Conservation (phyloP, 352 stramenopile genomes). For the Pythium periplocum region DNA sequence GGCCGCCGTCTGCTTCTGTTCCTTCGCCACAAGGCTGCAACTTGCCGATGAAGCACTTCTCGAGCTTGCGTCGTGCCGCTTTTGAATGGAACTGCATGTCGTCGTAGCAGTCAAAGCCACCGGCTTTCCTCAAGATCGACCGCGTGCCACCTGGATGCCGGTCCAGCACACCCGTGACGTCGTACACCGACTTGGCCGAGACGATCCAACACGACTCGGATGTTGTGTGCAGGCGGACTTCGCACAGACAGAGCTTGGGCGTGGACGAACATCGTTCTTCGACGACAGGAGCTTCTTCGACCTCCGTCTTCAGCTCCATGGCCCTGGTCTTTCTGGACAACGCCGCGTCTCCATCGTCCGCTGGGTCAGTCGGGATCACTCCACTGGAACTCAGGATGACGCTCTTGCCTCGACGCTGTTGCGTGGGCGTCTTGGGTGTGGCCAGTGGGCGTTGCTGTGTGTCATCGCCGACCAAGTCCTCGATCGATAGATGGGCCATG, state of each 20-base stretch:
- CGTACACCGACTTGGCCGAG: slow-evolving; percentile 81
- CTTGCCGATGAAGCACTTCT: slow-evolving; percentile 81
- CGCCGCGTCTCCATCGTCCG: neutral
- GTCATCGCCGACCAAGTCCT: slow-evolving; percentile 1
- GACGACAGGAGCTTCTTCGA: neutral
- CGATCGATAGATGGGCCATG: slow-evolving; percentile 10
- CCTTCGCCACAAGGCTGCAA: slow-evolving; percentile 55
- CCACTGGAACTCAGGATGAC: slow-evolving; percentile 2
- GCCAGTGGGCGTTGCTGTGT: no score
- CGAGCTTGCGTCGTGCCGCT: slow-evolving; percentile 61
- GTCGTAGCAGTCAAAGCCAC: slow-evolving; percentile 59
- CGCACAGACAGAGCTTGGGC: slow-evolving; percentile 73
- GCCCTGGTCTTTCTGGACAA: neutral
- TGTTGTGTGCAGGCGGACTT: slow-evolving; percentile 82
- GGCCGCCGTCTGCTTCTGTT: slow-evolving; percentile 16
- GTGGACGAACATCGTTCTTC: slow-evolving; percentile 41
- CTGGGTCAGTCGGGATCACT: no score
- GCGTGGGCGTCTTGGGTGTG: slow-evolving; percentile 10
- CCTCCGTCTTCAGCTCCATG: neutral
- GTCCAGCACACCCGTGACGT: slow-evolving; percentile 75
- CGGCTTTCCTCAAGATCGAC: slow-evolving; percentile 78
- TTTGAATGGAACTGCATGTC: slow-evolving; percentile 86
- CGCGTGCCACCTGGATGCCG: slow-evolving; percentile 70
- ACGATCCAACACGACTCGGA: slow-evolving; percentile 95
- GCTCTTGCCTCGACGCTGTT: slow-evolving; percentile 14